Evolutionary conservation across 2,329 filamentous ascomycete genomes (phyloP), one percentile per base, ranked within the genome.

Genomic region (Simplicillium aogashimaense): DNA sequence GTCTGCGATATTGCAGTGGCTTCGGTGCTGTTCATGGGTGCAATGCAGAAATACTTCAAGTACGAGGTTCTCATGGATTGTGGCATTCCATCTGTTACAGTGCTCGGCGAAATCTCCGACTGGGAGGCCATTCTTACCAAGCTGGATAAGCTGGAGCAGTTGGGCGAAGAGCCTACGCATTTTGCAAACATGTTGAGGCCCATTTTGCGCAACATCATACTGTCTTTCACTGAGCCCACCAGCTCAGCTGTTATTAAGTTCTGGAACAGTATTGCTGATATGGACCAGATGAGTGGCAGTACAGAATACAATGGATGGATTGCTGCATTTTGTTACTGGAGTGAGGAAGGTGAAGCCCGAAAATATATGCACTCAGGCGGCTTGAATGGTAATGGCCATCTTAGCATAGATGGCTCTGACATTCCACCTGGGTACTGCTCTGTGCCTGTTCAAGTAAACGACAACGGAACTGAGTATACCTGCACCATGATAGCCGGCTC

Each of bases 71-170:
- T 12, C 1, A 41, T 58, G 0, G 12, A 15, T 0, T 76, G 71
- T 45, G 72, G 72, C 0, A 56, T 77, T 2, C 74, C 73, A 0
- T 64, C 62, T 0, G 68, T 76, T 1, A 76, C 71, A 0, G 52
- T 77, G 2, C 57, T 69, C 0, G 72, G 73, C 2, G 59, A 67
- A 31, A 49, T 56, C 11, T 41, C 43, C 1, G 72, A 78, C 50
- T 77, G 68, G 61, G 48, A 55, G 16, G 25, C 46, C 2, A 52
- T 64, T 1, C 43, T 56, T 4, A 7, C 14, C 0, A 55, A 58
- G 3, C 30, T 70, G 4, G 57, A 67, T 9, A 60, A 59, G 39
- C 46, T 72, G 0, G 34, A 46, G 0, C 41, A 54, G 2, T 56
- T 63, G 12, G 68, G 66, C 0, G 40, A 53, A 2, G 57, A 71